Base-by-base conservation (phyloP, 75 land plant genomes). In the Picea sitchensis region DNA sequence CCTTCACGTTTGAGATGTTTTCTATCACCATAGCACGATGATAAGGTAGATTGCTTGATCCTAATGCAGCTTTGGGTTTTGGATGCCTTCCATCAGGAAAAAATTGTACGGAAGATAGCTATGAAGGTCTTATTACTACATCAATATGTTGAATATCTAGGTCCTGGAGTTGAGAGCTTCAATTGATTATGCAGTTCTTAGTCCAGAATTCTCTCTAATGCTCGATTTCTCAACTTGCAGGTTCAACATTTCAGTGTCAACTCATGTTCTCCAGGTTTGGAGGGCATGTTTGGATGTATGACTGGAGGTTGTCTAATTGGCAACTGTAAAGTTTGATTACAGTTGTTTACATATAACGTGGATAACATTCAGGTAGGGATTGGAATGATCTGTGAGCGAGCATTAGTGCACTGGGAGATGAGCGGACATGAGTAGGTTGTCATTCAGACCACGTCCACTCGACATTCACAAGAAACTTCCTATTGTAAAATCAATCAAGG, bases 381-480 rank as follows among this genome's bases (percentile, higher is more conserved):
- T 71, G 74, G 74, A 51, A 51, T 51, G 56, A 51, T 51, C 56
- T 51, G 56, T 51, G 9, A 51, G 56, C 56, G 11, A 51, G 56
- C 56, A 51, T 51, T 51, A 51, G 56, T 51, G 11, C 11, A 51
- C 56, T 51, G 56, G 56, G 56, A 51, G 56, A 51, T 51, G 90
- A 90, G 84, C 80, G 86, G 91, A 89, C 77, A 96, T 95, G 99
- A 96, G 95, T 88, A 88, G 99, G 90, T 81, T 89, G 77, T 88
- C 98, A 63, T 84, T 97, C 71, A 85, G 99, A 89, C 99, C 99
- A 58, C 96, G 99, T 54, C 99, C 99, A 13, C 81, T 97, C 30
- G 99, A 97, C 90, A 90, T 97, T 59, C 87, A 87, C 82, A 97
- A 93, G 91, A 97, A 97, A 89, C 90, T 97, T 21, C 98, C 99